phyloP scores from a whole-genome alignment of 2,329 filamentous ascomycete genomes.

The Fusarium sp. region DNA sequence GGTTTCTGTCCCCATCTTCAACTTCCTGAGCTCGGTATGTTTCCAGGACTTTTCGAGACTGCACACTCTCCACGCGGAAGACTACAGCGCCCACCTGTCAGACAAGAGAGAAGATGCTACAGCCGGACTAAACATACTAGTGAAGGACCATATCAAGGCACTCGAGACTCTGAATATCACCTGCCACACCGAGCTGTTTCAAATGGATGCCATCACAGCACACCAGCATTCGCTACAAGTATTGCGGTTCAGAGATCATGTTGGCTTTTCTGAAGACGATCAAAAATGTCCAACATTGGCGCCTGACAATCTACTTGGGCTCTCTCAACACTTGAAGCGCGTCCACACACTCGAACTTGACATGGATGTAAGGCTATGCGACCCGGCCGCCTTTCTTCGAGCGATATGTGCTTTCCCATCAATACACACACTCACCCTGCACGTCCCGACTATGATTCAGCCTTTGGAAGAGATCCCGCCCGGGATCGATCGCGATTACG shows the following conservation, averaged over 20 bases:
- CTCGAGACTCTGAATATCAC: constrained; percentile 53
- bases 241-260: constrained; percentile 57
- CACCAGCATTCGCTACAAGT: constrained; percentile 52
- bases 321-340: constrained; percentile 46
- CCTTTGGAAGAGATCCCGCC: constrained; percentile 44
- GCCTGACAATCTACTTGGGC: constrained; percentile 45
- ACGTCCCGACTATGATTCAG: constrained; percentile 55
- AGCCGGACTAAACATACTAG: constrained; percentile 49
- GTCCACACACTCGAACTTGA: constrained; percentile 58
- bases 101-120: constrained; percentile 54
- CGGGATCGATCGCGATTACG: constrained; percentile 50
- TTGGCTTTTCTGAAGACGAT: constrained; percentile 56
- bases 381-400: constrained; percentile 50
- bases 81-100: constrained; percentile 54
- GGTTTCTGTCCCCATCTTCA: constrained; percentile 55
- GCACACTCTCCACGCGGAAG: constrained; percentile 53
- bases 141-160: constrained; percentile 50
- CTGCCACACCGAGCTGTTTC: constrained; percentile 54
- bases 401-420: constrained; percentile 52
- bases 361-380: constrained; percentile 53
- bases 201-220: constrained; percentile 50
- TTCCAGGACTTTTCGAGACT: constrained; percentile 51
- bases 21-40: constrained; percentile 55
- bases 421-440: constrained; percentile 54
- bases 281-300: constrained; percentile 54